These are phyloP conservation scores for Taxillus chinensis DNA, from an alignment of 164 flowering plant genomes.

Conservation along the genomic window DNA sequence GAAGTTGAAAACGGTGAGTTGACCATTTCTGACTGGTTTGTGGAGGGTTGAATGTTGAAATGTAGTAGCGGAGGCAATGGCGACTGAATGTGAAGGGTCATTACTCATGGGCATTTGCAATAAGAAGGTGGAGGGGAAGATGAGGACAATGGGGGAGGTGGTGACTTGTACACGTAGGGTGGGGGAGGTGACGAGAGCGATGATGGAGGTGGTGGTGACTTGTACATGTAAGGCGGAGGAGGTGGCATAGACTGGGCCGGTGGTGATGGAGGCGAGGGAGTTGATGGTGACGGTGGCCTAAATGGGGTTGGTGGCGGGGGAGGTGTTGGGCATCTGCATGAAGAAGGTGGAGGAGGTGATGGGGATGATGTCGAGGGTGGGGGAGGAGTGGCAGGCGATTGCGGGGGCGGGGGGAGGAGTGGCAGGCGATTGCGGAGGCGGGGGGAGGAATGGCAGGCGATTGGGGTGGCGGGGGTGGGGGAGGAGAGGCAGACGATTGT, in stretches of 20 bases:
- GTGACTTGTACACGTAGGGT: slow-evolving; percentile 1
- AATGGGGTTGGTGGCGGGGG: background rate
- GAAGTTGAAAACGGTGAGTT: too few species aligned
- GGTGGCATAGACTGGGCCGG: background rate
- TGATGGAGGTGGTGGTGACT: background rate
- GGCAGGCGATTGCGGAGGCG: background rate
- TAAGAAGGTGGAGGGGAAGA: slow-evolving; percentile 1
- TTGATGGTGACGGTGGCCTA: background rate
- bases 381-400: background rate
- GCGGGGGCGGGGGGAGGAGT: background rate
- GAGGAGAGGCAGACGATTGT: background rate
- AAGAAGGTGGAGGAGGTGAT: background rate
- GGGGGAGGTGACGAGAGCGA: slow-evolving; percentile 2
- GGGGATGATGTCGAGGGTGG: background rate
- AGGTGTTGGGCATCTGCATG: background rate
- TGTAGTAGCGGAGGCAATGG: background rate
- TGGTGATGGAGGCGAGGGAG: background rate
- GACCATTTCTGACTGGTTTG: too few species aligned
- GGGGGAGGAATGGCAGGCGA: background rate
- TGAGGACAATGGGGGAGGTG: slow-evolving; percentile 8
- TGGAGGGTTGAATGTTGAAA: too few species aligned
- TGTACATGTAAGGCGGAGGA: background rate
- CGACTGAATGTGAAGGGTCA: background rate
- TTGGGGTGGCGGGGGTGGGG: background rate
- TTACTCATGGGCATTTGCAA: too few species aligned